A percentile compares a stretch with the other conserved stretches of the same genome.
Conservation (phyloP, 495 filamentous ascomycete species). For the Evansstolkia leycettana region DNA sequence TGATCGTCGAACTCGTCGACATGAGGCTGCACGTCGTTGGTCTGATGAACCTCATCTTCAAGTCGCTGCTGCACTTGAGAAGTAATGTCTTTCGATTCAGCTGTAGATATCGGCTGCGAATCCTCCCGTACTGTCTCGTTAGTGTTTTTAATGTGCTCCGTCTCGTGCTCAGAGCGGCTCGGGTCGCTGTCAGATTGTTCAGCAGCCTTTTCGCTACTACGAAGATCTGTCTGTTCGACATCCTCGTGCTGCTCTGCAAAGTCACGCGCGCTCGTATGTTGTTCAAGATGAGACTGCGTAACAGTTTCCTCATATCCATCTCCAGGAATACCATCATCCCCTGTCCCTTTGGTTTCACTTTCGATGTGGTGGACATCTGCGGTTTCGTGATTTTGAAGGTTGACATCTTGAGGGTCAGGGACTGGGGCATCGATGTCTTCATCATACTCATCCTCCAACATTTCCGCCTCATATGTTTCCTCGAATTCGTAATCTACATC, state of each 20-base stretch:
- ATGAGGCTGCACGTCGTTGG: constrained; percentile 1
- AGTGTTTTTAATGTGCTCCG: constrained; percentile 8
- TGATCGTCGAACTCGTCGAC: constrained; percentile 1
- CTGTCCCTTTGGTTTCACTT: constrained; percentile 3
- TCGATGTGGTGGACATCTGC: constrained; percentile 7
- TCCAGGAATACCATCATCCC: constrained; percentile 3
- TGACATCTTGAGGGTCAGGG: constrained; percentile 16
- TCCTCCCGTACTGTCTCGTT: constrained; percentile 11
- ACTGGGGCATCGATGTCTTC: constrained; percentile 20
- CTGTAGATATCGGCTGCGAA: neutral
- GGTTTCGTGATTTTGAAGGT: constrained; percentile 3
- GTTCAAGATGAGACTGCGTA: too few relatives aligned
- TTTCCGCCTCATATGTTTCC: constrained; percentile 28
- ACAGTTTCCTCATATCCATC: too few relatives aligned
- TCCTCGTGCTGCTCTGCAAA: constrained; percentile 3
- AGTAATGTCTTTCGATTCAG: neutral
- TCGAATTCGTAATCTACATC: constrained; percentile 23
- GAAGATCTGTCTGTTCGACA: neutral
- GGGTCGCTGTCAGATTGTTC: constrained; percentile 3
- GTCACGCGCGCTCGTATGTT: too few relatives aligned
- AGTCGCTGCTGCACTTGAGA: constrained; percentile 1
- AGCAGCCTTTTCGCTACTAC: constrained; percentile 2
- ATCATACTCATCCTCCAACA: constrained; percentile 32
- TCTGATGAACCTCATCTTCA: constrained; percentile 4
- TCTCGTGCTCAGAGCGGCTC: constrained; percentile 1